phyloP scores from a whole-genome alignment of 2,329 filamentous ascomycete species.

The Elsinoe necatrix region DNA sequence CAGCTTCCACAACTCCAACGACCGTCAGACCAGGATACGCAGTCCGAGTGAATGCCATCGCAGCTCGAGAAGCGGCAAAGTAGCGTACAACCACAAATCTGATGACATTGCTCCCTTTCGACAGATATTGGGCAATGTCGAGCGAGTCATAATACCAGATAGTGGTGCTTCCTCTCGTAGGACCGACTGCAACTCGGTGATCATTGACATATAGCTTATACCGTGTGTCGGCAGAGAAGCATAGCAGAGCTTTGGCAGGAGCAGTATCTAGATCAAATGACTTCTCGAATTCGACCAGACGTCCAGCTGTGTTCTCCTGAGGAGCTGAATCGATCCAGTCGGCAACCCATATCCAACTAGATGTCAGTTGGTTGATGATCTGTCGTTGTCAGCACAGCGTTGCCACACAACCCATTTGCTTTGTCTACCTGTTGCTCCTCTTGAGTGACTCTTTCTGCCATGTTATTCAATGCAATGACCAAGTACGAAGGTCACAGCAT shows the following conservation, averaged over 20 bases:
- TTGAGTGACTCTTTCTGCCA: background rate
- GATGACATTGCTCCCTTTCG: constrained; percentile 25
- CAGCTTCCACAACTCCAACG: constrained; percentile 20
- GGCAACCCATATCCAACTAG: constrained; percentile 35
- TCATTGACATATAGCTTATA: constrained; percentile 38
- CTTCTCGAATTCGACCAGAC: constrained; percentile 29
- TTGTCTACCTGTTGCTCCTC: background rate
- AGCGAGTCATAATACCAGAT: constrained; percentile 31
- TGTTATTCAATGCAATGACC: background rate
- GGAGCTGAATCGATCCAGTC: constrained; percentile 30
- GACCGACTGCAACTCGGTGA: constrained; percentile 31
- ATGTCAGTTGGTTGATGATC: constrained; percentile 30
- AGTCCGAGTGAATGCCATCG: constrained; percentile 29
- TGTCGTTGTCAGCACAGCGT: constrained; percentile 16
- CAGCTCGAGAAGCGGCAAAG: constrained; percentile 23
- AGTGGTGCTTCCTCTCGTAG: constrained; percentile 29
- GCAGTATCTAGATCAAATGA: constrained; percentile 20
- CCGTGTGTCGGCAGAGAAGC: constrained; percentile 35
- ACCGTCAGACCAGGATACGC: constrained; percentile 26
- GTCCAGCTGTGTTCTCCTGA: constrained; percentile 27
- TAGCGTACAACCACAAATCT: constrained; percentile 27
- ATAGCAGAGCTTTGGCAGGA: constrained; percentile 22
- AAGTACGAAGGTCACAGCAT: background rate
- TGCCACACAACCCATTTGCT: background rate
- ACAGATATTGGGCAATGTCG: constrained; percentile 25